Evolutionary conservation across 106 monocot genomes (phyloP), one percentile per base, ranked within the genome.

Genomic region (Acorus calamus): DNA sequence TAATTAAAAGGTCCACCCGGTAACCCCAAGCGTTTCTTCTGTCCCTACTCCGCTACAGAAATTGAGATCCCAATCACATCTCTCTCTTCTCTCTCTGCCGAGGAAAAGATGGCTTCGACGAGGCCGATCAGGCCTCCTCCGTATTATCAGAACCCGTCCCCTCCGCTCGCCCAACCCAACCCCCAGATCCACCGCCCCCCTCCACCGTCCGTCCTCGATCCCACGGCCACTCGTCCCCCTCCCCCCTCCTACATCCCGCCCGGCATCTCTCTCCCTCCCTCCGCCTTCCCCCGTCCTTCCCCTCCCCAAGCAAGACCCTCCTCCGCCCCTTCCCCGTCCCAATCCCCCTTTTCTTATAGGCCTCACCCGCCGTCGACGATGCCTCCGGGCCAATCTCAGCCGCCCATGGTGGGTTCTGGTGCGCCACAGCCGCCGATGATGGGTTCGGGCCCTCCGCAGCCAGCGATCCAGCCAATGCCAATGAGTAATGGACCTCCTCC

Each of bases 181-280:
- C 81, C 78, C 65, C 92, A 92, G 79, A 87, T 87, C 87, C 52
- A 54, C 46, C 73, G 70, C 57, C 76, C 73, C 6, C 60, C 73
- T 8, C 67, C 75, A 0, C 60, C 78, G 11, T 65, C 76, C 46
- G 12, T 57, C 44, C 51, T 49, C 42, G 57, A 56, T n/a, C 53
- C 60, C 52, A 11, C 44, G 46, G 11, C 52, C 4, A 48, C 53
- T 10, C 73, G 8, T 0, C 72, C 67, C 49, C 61, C 53, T n/a
- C 42, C 74, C 68, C 9, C 62, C 49, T 51, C 56, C 42, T 47
- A 53, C 61, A 48, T 63, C 59, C 3, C 56, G 6, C 43, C 60
- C 11, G 57, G 14, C 46, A 42, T 57, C 59, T 55, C 61, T 45
- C 69, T 1, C 65, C 56, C 60, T 59, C 42, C 61, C 62, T 63